These are phyloP conservation scores for Cystobasidium slooffiae DNA, from an alignment of 1,284 basidiomycete genomes.

Conservation along the genomic window DNA sequence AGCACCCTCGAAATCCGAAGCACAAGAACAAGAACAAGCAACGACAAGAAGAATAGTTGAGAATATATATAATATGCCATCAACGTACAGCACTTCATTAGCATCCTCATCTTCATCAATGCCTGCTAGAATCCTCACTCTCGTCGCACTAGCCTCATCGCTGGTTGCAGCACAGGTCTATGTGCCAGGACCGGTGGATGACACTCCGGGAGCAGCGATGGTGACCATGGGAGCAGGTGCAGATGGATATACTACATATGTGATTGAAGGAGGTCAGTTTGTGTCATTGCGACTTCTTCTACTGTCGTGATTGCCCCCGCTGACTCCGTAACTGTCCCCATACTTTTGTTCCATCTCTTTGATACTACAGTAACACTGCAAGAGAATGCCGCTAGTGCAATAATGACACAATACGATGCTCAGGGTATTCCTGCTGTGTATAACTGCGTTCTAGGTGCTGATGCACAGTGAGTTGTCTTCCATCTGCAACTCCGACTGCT, in stretches of 20 bases:
- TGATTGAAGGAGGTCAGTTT: conserved; percentile 22
- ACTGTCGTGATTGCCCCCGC: not conserved
- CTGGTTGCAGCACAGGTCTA: conserved; percentile 23
- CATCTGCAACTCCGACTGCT: not conserved
- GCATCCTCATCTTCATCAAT: conserved; percentile 1
- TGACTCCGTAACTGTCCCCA: not conserved
- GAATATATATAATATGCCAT: not conserved
- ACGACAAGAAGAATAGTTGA: not conserved
- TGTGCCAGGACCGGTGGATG: conserved; percentile 26
- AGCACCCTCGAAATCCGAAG: too few relatives aligned
- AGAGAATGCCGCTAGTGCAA: conserved; percentile 14
- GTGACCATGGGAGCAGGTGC: conserved; percentile 17
- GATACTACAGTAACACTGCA: conserved; percentile 14
- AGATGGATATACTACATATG: conserved; percentile 32
- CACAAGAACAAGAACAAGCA: conserved; percentile 6
- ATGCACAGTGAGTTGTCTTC: conserved; percentile 17
- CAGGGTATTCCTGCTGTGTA: conserved; percentile 22
- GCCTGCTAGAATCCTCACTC: not conserved
- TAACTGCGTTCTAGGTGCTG: conserved; percentile 29
- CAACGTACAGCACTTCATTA: not conserved
- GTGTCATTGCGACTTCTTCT: not conserved
- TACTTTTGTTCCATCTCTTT: not conserved
- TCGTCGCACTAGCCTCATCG: not conserved
- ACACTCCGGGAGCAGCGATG: conserved; percentile 13
- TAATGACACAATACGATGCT: conserved; percentile 12